Conservation (phyloP, 2,329 filamentous ascomycete species). For the Didymella pomorum region DNA sequence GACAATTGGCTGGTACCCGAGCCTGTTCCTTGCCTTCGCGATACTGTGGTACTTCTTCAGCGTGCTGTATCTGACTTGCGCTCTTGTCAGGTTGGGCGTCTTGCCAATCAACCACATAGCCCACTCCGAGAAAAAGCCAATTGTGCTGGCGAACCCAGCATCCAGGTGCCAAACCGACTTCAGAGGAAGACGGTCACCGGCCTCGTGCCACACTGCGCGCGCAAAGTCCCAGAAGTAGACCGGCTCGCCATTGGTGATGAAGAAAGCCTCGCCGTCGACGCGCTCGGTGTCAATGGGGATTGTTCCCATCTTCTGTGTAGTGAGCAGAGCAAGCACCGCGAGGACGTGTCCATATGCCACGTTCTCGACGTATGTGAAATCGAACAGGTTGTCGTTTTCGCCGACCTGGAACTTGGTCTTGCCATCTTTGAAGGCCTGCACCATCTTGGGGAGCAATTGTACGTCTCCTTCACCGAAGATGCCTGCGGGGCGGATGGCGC, state of each 20-base stretch:
- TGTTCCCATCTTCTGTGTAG: slow-evolving; percentile 50
- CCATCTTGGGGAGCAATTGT: slow-evolving; percentile 55
- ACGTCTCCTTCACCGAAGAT: slow-evolving; percentile 62
- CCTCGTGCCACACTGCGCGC: slow-evolving; percentile 56
- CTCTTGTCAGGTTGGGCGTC: slow-evolving; percentile 57
- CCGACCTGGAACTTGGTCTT: slow-evolving; percentile 62
- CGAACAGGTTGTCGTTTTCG: slow-evolving; percentile 61
- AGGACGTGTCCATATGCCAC: slow-evolving; percentile 62
- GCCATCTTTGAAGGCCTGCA: slow-evolving; percentile 56
- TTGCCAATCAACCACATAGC: slow-evolving; percentile 55
- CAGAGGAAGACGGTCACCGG: slow-evolving; percentile 51
- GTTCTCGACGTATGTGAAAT: slow-evolving; percentile 63
- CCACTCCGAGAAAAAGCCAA: slow-evolving; percentile 56
- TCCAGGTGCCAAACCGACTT: slow-evolving; percentile 54
- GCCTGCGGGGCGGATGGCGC: slow-evolving; percentile 58
- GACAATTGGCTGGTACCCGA: slow-evolving; percentile 75
- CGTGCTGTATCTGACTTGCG: slow-evolving; percentile 69
- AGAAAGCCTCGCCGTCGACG: slow-evolving; percentile 61
- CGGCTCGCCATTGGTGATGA: slow-evolving; percentile 61
- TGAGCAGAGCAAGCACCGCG: slow-evolving; percentile 59
- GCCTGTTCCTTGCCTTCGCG: slow-evolving; percentile 72
- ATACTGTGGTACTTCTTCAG: slow-evolving; percentile 84
- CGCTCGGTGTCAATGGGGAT: slow-evolving; percentile 55
- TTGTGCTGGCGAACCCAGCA: slow-evolving; percentile 51
- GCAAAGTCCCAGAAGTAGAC: slow-evolving; percentile 62